Percentiles rank a stretch among this genome's conserved stretches.
These are phyloP conservation scores for Phialocephala subalpina DNA, from an alignment of 2,329 filamentous ascomycete species.

Conservation along the genomic window DNA sequence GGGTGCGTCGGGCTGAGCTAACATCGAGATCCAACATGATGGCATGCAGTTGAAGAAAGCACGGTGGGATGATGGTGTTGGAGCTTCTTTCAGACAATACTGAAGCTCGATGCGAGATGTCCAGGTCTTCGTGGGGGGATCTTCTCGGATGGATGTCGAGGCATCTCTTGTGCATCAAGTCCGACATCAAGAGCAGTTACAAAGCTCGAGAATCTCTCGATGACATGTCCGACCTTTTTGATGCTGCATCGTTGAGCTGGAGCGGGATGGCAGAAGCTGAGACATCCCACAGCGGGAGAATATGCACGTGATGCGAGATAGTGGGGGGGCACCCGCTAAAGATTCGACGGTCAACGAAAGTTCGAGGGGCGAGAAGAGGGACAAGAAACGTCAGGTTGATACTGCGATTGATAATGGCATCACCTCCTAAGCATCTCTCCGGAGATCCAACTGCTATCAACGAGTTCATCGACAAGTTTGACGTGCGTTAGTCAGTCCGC, in stretches of 20 bases:
- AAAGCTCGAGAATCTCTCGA: background rate
- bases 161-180: background rate
- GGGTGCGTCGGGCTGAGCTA: background rate
- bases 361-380: background rate
- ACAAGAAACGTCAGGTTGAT: background rate
- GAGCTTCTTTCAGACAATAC: background rate
- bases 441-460: constrained; percentile 80
- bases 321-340: constrained; percentile 3
- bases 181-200: constrained; percentile 1
- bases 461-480: constrained; percentile 88
- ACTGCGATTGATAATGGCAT: constrained; percentile 22
- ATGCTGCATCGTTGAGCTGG: background rate
- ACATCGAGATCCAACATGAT: background rate
- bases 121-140: background rate
- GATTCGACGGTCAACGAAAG: background rate
- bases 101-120: background rate
- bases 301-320: background rate
- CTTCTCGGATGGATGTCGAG: background rate
- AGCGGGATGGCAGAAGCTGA: background rate
- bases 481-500: constrained; percentile 69
- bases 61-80: background rate
- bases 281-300: background rate
- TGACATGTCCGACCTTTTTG: background rate
- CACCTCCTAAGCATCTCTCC: constrained; percentile 71
- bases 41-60: background rate